These are phyloP conservation scores for Fulvia fulva DNA, from an alignment of 2,329 filamentous ascomycete species.

Conservation along the genomic window DNA sequence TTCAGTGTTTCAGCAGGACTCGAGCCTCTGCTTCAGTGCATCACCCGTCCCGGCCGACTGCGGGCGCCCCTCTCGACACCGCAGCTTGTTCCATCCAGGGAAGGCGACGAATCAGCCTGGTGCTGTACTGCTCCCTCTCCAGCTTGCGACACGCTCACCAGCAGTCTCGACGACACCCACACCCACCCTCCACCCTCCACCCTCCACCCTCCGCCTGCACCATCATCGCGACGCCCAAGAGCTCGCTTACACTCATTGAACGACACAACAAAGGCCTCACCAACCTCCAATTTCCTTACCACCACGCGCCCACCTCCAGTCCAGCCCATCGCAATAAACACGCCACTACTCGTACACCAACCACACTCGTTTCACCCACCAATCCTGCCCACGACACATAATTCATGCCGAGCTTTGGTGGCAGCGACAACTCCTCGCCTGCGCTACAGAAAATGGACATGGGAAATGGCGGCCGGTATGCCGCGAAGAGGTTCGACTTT, in stretches of 20 bases:
- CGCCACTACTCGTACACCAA: conserved; percentile 8
- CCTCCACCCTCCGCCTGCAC: neutral
- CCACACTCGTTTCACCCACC: conserved; percentile 19
- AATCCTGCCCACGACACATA: conserved; percentile 6
- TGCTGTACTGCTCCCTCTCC: no score
- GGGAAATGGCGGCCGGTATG: conserved; percentile 28
- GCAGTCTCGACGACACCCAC: neutral
- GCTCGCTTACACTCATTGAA: neutral
- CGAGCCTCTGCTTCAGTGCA: no score
- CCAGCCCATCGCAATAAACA: conserved; percentile 8
- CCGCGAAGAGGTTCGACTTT: conserved; percentile 59
- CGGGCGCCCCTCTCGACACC: no score
- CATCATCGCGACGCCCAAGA: neutral
- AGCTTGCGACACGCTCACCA: no score
- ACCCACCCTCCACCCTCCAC: neutral
- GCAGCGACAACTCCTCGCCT: conserved; percentile 20
- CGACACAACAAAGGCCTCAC: neutral
- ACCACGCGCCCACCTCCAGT: conserved; percentile 2
- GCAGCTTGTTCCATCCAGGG: no score
- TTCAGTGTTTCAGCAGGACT: no score
- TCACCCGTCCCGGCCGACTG: no score
- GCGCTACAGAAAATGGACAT: conserved; percentile 33
- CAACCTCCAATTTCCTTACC: neutral
- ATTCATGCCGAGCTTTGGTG: conserved; percentile 29
- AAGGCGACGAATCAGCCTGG: no score